Conservation (phyloP, 805 yeast species). For the Lachancea cidri region DNA sequence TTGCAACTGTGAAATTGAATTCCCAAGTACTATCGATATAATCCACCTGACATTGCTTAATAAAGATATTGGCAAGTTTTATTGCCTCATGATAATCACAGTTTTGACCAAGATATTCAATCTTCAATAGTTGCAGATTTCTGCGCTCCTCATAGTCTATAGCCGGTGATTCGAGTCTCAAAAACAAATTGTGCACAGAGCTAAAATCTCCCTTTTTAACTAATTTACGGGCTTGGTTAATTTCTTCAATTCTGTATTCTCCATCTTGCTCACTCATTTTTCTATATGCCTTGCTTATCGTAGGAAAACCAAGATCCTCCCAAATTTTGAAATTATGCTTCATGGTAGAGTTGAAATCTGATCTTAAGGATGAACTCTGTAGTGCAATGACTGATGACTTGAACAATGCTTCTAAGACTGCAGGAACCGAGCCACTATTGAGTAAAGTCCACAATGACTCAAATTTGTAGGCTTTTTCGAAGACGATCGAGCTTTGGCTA, state of each 20-base stretch:
- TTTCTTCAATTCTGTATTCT: no score
- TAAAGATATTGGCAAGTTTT: slow-evolving; percentile 17
- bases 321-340: slow-evolving; percentile 15
- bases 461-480: slow-evolving; percentile 59
- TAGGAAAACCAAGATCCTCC: slow-evolving; percentile 19
- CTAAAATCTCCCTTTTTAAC: no score
- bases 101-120: slow-evolving; percentile 35
- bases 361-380: slow-evolving; percentile 34
- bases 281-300: slow-evolving; percentile 15
- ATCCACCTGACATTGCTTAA: slow-evolving; percentile 19
- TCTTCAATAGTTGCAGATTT: slow-evolving; percentile 38
- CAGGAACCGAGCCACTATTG: slow-evolving; percentile 43
- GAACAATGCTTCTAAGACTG: slow-evolving; percentile 49
- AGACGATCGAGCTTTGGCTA: slow-evolving; percentile 23
- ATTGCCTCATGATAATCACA: slow-evolving; percentile 27
- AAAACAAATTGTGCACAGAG: slow-evolving; percentile 37
- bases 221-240: no score
- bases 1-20: slow-evolving; percentile 22
- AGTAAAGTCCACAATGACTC: slow-evolving; percentile 53
- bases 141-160: slow-evolving; percentile 32
- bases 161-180: slow-evolving; percentile 34
- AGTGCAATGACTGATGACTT: slow-evolving; percentile 53
- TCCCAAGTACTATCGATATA: slow-evolving; percentile 31
- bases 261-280: no score
- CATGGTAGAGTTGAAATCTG: slow-evolving; percentile 18